Conservation (phyloP, 495 filamentous ascomycete species). For the Bombardia bombarda region DNA sequence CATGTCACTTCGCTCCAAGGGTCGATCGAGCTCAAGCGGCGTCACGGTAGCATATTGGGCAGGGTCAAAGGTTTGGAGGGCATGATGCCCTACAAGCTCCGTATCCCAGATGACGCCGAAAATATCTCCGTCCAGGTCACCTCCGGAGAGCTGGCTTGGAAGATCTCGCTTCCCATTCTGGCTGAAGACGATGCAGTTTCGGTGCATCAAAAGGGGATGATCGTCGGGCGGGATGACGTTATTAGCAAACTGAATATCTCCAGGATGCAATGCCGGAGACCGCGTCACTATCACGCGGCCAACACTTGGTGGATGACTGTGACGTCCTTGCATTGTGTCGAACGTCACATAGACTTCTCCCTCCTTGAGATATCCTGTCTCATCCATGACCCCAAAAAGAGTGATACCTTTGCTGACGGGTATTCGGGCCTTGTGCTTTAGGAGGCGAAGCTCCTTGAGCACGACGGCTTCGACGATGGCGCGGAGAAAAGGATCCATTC, state of each 20-base stretch:
- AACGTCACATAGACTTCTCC: conserved; percentile 56
- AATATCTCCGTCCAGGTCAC: conserved; percentile 75
- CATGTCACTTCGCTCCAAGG: conserved; percentile 54
- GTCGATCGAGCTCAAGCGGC: conserved; percentile 47
- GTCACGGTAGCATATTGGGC: conserved; percentile 58
- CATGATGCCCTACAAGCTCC: no score
- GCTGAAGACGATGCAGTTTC: conserved; percentile 74
- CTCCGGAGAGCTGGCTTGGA: conserved; percentile 67
- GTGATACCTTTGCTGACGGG: conserved; percentile 59
- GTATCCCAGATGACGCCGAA: conserved; percentile 68
- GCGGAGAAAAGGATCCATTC: conserved; percentile 56
- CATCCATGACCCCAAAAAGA: conserved; percentile 76
- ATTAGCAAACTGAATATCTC: conserved; percentile 62
- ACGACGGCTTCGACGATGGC: conserved; percentile 56
- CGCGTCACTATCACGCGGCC: conserved; percentile 51
- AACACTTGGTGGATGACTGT: conserved; percentile 12
- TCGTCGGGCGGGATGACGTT: conserved; percentile 41
- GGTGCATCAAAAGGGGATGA: conserved; percentile 52
- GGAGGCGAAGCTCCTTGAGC: conserved; percentile 53
- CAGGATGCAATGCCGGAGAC: conserved; percentile 69
- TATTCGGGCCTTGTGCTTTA: conserved; percentile 73
- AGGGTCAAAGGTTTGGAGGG: conserved; percentile 42
- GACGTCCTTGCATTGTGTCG: conserved; percentile 19
- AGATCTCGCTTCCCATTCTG: conserved; percentile 61
- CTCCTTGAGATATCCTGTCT: conserved; percentile 60